Base-by-base conservation (phyloP, 2,329 filamentous ascomycete genomes). In the Colletotrichum scovillei region DNA sequence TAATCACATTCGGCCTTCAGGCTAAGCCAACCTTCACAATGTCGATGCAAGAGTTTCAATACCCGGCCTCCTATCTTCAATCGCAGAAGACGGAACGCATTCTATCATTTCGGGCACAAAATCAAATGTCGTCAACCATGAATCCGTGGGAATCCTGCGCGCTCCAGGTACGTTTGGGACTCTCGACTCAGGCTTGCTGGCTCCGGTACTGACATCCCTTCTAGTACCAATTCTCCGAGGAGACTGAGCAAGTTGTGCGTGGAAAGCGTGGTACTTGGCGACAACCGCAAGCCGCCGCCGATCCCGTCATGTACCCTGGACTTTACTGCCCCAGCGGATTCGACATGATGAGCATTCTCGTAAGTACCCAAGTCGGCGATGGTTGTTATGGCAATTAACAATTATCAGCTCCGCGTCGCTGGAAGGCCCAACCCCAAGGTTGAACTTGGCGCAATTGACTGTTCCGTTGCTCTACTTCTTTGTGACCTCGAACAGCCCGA, bases 381-480 rank as follows among this genome's bases (percentile, higher is more conserved):
- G 12, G 11, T 11, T n/a, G 2, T 28, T 32, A 52, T 42, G n/a
- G 32, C 3, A 12, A 24, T 70, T 77, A 74, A 78, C 67, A 65
- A 8, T 46, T 4, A 11, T 5, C 70, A 88, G 87, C 79, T 87
- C 81, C 89, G 92, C 62, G 91, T 97, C 28, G 90, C 91, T 46
- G 89, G 88, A 22, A 88, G 94, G 70, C 90, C 91, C 19, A 92
- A 94, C 73, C 94, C 94, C 1, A 88, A 92, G 76, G 91, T 97
- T 77, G 89, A 95, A 62, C 92, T 97, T 55, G 95, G 95, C 7
- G 89, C 94, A 0, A 92, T 98, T 42, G 95, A 97, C 81, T 87
- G 94, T 76, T 97, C 94, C 1, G 97, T 94, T 79, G 93, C 95
- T 2, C 92, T 97, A 75, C 89, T 96, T 22, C 88, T 98, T 53